Percentiles rank a stretch among this genome's conserved stretches.
These are phyloP conservation scores for Penicillium occitanis DNA, from an alignment of 2,329 filamentous ascomycete species.

Conservation along the genomic window DNA sequence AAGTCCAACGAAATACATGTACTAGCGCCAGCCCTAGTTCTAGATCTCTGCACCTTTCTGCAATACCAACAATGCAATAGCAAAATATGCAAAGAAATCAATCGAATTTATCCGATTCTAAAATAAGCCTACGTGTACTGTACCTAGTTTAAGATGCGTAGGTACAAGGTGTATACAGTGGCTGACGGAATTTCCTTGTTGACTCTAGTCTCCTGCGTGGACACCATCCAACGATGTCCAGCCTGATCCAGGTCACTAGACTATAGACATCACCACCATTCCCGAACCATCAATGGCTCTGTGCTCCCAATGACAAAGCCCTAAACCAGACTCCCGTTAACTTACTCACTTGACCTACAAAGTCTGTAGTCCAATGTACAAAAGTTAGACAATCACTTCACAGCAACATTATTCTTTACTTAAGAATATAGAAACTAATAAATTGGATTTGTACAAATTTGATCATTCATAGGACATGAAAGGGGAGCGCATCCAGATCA, in stretches of 20 bases:
- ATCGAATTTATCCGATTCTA: not conserved
- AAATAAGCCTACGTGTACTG: not conserved
- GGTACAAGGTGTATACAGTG: not conserved
- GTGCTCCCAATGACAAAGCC: no score
- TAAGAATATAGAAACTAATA: conserved; percentile 11
- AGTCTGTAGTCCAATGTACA: no score
- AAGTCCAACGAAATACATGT: not conserved
- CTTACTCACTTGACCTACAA: no score
- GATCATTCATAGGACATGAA: conserved; percentile 8
- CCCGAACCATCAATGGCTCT: no score
- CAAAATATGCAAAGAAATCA: not conserved
- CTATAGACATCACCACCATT: no score
- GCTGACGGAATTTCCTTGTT: conserved; percentile 14
- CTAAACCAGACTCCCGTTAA: no score
- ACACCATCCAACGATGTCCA: no score
- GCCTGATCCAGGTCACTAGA: no score
- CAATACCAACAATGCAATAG: not conserved
- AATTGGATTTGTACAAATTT: conserved; percentile 14
- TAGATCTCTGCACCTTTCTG: not conserved
- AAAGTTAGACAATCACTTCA: not conserved
- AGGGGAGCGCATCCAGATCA: conserved; percentile 5
- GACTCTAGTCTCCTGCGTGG: conserved; percentile 10
- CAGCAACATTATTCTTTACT: conserved; percentile 14
- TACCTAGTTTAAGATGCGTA: not conserved
- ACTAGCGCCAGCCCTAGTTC: not conserved